Evolutionary conservation across 2,329 filamentous ascomycete species (phyloP).

Genomic region (Alternaria alternata): DNA sequence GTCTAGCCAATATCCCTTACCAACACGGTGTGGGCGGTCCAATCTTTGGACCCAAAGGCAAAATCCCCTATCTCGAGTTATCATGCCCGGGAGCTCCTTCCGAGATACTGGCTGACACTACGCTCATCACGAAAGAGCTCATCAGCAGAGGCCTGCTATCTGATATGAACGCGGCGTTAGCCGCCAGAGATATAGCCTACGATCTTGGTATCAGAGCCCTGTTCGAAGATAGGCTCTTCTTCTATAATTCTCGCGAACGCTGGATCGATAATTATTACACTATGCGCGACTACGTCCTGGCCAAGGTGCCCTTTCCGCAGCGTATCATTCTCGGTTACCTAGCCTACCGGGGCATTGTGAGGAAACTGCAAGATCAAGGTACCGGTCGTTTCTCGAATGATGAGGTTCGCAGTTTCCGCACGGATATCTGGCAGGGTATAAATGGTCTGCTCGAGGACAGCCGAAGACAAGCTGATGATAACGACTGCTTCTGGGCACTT

Average conservation of each 20-base stretch:
- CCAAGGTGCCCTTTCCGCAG: slow-evolving; percentile 56
- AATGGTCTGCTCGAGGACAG: slow-evolving; percentile 54
- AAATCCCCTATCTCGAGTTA: slow-evolving; percentile 59
- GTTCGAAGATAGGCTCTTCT: not conserved
- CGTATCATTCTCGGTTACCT: slow-evolving; percentile 59
- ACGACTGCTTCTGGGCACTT: slow-evolving; percentile 65
- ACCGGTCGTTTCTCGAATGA: slow-evolving; percentile 60
- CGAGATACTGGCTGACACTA: slow-evolving; percentile 58
- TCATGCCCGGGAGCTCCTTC: slow-evolving; percentile 14
- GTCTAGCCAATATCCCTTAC: slow-evolving; percentile 52
- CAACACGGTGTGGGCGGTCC: slow-evolving; percentile 56
- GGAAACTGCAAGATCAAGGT: slow-evolving; percentile 65
- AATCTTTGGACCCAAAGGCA: slow-evolving; percentile 61
- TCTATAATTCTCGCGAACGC: slow-evolving; percentile 55
- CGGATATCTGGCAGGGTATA: slow-evolving; percentile 64
- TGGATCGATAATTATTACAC: slow-evolving; percentile 63
- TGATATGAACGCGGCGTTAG: not conserved
- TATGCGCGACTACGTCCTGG: slow-evolving; percentile 64
- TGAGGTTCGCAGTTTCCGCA: slow-evolving; percentile 58
- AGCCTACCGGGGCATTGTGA: slow-evolving; percentile 54
- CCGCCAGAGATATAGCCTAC: not conserved
- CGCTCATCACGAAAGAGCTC: slow-evolving; percentile 62
- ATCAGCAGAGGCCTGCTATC: slow-evolving; percentile 51
- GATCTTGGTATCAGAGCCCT: not conserved
- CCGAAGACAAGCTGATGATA: slow-evolving; percentile 41